phyloP scores from a whole-genome alignment of 2,329 filamentous ascomycete genomes.

The Dothistroma pini region DNA sequence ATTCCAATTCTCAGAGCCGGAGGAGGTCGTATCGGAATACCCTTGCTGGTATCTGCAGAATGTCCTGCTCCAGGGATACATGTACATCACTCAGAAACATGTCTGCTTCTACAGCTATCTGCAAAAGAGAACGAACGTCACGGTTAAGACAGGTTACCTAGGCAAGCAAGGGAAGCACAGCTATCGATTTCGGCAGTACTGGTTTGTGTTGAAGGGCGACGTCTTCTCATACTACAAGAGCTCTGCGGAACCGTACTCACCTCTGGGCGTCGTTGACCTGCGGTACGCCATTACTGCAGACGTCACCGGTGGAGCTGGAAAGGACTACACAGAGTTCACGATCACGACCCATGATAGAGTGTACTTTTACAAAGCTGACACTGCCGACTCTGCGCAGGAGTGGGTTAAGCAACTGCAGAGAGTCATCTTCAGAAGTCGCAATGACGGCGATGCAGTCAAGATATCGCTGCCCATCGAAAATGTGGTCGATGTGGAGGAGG shows the following conservation, averaged over 20 bases:
- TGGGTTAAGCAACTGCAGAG: constrained; percentile 94
- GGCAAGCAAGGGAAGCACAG: constrained; percentile 86
- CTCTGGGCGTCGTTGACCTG: constrained; percentile 85
- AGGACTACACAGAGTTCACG: constrained; percentile 72
- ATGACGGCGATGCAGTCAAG: constrained; percentile 95
- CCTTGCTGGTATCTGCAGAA: constrained; percentile 91
- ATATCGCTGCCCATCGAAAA: constrained; percentile 87
- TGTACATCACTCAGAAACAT: constrained; percentile 91
- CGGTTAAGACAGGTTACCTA: constrained; percentile 82
- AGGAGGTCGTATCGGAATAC: constrained; percentile 88
- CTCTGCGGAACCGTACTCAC: constrained; percentile 83
- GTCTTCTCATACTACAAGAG: constrained; percentile 86
- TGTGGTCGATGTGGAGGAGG: constrained; percentile 88
- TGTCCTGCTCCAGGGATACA: constrained; percentile 86
- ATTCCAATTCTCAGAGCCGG: constrained; percentile 74
- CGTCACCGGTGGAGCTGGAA: constrained; percentile 49
- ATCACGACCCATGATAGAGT: constrained; percentile 78
- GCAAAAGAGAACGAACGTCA: constrained; percentile 79
- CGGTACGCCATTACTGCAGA: constrained; percentile 87
- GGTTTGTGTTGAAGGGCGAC: constrained; percentile 89
- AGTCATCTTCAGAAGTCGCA: constrained; percentile 92
- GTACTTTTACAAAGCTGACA: constrained; percentile 88
- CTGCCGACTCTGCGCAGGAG: constrained; percentile 80
- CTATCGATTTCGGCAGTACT: constrained; percentile 82
- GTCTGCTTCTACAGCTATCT: constrained; percentile 97